phyloP scores from a whole-genome alignment of 306 rosid genomes.

The Cercis canadensis region DNA sequence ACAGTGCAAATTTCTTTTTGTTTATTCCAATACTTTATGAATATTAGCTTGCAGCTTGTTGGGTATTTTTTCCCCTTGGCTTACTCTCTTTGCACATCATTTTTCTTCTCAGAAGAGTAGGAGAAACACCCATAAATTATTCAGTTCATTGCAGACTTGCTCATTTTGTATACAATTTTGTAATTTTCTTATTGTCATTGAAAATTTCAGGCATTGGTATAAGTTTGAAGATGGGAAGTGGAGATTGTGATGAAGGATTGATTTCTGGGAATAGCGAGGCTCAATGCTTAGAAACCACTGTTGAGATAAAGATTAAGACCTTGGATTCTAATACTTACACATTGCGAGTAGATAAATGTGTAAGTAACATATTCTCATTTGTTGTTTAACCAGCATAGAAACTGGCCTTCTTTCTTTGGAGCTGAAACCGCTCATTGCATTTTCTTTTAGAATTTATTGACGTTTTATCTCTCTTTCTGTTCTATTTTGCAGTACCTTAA shows the following conservation, averaged over 20 bases:
- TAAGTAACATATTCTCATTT: background rate
- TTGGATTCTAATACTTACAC: constrained; percentile 7
- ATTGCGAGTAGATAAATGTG: background rate
- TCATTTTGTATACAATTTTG: too few species aligned
- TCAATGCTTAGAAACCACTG: background rate
- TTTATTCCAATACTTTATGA: too few species aligned
- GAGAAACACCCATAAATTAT: background rate
- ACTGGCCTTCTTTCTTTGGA: background rate
- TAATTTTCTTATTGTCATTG: too few species aligned
- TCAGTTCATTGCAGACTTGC: too few species aligned
- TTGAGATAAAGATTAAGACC: constrained; percentile 4
- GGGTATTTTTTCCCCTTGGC: too few species aligned
- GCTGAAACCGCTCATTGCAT: background rate
- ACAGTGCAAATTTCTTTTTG: too few species aligned
- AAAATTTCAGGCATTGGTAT: background rate
- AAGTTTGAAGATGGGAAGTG: background rate
- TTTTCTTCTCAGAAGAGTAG: background rate
- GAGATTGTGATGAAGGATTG: background rate
- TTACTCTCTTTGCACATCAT: too few species aligned
- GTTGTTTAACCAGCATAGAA: background rate
- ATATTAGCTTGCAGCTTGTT: too few species aligned
- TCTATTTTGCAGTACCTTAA: too few species aligned
- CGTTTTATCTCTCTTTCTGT: background rate
- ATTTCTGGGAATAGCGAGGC: background rate
- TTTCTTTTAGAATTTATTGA: background rate